Conservation (phyloP, 352 stramenopile species). For the Phytophthora pluvialis region DNA sequence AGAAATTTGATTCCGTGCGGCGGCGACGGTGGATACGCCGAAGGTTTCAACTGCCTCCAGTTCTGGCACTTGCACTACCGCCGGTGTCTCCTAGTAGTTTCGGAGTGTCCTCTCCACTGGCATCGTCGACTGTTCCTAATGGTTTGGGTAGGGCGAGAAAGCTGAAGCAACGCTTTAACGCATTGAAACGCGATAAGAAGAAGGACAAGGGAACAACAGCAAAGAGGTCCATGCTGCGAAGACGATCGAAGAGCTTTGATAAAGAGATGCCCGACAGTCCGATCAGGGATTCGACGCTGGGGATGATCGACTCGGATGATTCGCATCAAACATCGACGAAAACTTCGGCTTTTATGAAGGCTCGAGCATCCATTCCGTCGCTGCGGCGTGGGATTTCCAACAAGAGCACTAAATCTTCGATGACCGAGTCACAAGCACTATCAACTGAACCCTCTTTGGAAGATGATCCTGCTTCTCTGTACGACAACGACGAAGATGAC, state of each 20-base stretch:
- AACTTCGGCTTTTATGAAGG: slow-evolving; percentile 36
- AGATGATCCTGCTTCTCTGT: slow-evolving; percentile 31
- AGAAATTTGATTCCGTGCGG: slow-evolving; percentile 76
- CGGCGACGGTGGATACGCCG: slow-evolving; percentile 70
- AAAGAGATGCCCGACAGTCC: slow-evolving; percentile 43
- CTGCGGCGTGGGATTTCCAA: slow-evolving; percentile 37
- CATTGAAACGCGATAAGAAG: slow-evolving; percentile 40
- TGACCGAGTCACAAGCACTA: slow-evolving; percentile 23
- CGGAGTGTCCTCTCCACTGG: slow-evolving; percentile 27
- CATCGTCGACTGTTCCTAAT: slow-evolving; percentile 27
- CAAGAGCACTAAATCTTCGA: slow-evolving; percentile 24
- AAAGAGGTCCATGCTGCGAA: slow-evolving; percentile 42
- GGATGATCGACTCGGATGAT: slow-evolving; percentile 29
- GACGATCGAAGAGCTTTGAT: slow-evolving; percentile 51
- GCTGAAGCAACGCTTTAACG: slow-evolving; percentile 51
- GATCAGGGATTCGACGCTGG: slow-evolving; percentile 28
- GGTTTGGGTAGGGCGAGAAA: slow-evolving; percentile 44
- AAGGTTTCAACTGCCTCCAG: slow-evolving; percentile 59
- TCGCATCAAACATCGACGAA: slow-evolving; percentile 22
- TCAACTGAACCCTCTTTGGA: slow-evolving; percentile 24
- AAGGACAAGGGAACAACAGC: slow-evolving; percentile 34
- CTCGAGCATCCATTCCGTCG: slow-evolving; percentile 38
- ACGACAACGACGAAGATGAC: slow-evolving; percentile 53
- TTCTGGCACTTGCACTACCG: slow-evolving; percentile 39
- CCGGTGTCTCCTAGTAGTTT: slow-evolving; percentile 21